Base-by-base conservation (phyloP, 371 early-diverging fungal species). In the Syncephalastrum sp. region DNA sequence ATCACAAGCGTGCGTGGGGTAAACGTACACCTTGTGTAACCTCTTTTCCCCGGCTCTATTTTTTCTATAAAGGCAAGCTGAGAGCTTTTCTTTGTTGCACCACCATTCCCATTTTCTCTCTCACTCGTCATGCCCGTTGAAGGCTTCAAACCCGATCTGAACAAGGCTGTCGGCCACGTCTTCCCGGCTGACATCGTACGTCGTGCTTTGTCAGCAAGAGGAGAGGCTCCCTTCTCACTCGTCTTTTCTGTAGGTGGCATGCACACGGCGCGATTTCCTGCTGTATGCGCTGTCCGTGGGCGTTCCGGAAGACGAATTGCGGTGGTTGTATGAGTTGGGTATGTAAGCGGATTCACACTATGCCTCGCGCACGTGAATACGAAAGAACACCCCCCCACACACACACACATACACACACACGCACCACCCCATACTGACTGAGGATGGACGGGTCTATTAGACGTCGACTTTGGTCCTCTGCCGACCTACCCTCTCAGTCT, bases 401-500 rank as follows among this genome's bases (percentile, higher is more conserved):
- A 7, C 29, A 29, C 29, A 29, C 7, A 29, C 29, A 29, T 21
- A 21, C 21, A 2, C 21, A 2, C 21, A 21, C 21, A 21, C 21
- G n/a, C 21, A 21, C 21, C 29, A 29, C 29, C 29, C 4, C 6
- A 29, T 33, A 25, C 13, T 29, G 14, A 19, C 21, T 41, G 8
- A 21, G 50, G 10, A 50, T 45, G 19, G 16, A 38, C 14, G 23
- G 24, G 47, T 27, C 2, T 24, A 4, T 1, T 52, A 84, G 87
- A 85, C 50, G 77, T 81, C 59, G 54, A 77, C 29, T 91, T 91
- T 60, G 61, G 75, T 33, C 83, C 86, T 47, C 81, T 91, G 60
- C 89, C 90, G 3, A 87, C 88, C 42, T 91, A 89, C 57, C 86
- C 89, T 44, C 69, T 89, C 48, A 88, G 85, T 14, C 75, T 91